These are phyloP conservation scores for Amanita subjunquillea DNA, from an alignment of 768 basidiomycete genomes.

Conservation along the genomic window DNA sequence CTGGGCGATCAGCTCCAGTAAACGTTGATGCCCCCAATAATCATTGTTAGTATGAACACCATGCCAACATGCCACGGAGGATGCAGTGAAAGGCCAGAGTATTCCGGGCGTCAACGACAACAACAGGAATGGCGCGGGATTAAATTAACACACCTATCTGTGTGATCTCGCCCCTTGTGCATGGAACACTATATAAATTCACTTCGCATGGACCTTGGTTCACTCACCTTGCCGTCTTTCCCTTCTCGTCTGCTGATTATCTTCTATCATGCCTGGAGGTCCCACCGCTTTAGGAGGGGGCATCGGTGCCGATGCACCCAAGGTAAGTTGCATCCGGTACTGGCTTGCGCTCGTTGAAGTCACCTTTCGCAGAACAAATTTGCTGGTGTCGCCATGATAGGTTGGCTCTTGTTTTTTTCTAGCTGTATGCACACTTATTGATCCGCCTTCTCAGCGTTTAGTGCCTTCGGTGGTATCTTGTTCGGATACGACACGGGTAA, in stretches of 20 bases:
- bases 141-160: no score
- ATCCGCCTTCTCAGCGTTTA: slow-evolving; percentile 23
- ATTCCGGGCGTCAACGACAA: not conserved
- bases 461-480: slow-evolving; percentile 38
- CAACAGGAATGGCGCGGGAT: not conserved
- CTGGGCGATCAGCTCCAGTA: no score
- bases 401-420: slow-evolving; percentile 10
- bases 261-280: slow-evolving; percentile 27
- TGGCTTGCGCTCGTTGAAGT: not conserved
- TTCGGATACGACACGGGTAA: slow-evolving; percentile 77
- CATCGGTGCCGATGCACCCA: slow-evolving; percentile 22
- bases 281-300: slow-evolving; percentile 22
- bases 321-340: slow-evolving; percentile 13
- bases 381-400: slow-evolving; percentile 31
- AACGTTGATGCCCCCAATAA: no score
- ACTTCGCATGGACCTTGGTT: not conserved
- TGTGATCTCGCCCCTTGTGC: not conserved
- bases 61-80: not conserved
- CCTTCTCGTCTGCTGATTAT: slow-evolving; percentile 6
- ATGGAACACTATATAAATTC: not conserved
- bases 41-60: not conserved
- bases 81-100: no score
- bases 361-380: slow-evolving; percentile 21
- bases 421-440: not conserved
- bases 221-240: not conserved